Conservation (phyloP, 2,329 filamentous ascomycete species). For the Akanthomyces uredinophilus region DNA sequence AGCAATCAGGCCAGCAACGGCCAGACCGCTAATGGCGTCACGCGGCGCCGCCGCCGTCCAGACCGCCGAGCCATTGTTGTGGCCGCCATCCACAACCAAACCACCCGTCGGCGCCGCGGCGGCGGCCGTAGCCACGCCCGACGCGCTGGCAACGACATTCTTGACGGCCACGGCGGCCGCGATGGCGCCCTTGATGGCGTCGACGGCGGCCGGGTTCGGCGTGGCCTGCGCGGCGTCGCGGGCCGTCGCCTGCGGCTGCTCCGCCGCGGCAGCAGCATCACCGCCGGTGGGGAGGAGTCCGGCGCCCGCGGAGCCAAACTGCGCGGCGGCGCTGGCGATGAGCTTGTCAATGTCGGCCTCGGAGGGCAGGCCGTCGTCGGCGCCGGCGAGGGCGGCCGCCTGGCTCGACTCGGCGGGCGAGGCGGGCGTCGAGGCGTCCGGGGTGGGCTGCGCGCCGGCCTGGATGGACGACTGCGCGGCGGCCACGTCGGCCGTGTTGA, state of each 20-base stretch:
- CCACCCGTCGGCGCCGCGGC: not conserved
- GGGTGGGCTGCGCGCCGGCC: constrained; percentile 32
- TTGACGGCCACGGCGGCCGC: not conserved
- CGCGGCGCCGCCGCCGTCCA: constrained; percentile 23
- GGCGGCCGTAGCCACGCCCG: no score
- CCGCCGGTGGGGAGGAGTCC: not conserved
- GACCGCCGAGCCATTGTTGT: not conserved
- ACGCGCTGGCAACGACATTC: no score
- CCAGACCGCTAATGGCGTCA: constrained; percentile 29
- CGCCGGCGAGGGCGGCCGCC: constrained; percentile 1
- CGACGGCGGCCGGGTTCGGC: not conserved
- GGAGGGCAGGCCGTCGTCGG: constrained; percentile 7
- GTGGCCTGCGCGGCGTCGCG: not conserved
- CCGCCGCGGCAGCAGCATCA: not conserved
- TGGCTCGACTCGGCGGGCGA: not conserved
- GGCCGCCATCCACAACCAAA: not conserved
- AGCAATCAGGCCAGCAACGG: constrained; percentile 34
- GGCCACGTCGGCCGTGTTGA: constrained; percentile 34
- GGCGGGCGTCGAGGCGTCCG: constrained; percentile 29
- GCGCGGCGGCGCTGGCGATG: not conserved
- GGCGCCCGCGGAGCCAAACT: not conserved
- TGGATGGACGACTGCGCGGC: constrained; percentile 22
- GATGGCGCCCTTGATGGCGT: not conserved
- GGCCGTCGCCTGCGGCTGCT: not conserved
- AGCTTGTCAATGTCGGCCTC: constrained; percentile 4